Conservation (phyloP, 305 asterid genomes). For the Fraxinus nigra region DNA sequence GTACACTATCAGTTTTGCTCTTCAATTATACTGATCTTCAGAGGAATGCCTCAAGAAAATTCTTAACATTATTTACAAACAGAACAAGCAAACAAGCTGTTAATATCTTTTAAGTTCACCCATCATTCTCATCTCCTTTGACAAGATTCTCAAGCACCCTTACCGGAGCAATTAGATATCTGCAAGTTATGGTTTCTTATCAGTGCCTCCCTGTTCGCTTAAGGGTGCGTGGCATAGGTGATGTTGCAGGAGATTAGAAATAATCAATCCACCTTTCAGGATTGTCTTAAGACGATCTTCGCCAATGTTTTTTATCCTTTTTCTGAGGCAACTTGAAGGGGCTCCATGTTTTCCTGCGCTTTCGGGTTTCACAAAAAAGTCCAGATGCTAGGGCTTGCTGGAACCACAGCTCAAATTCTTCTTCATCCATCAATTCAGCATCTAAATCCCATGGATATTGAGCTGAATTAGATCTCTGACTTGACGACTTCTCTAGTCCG, state of each 20-base stretch:
- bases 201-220: background rate
- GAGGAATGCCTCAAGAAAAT: constrained; percentile 26
- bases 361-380: constrained; percentile 79
- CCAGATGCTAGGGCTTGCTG: constrained; percentile 97
- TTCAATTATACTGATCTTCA: constrained; percentile 29
- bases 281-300: constrained; percentile 63
- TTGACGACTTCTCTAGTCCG: constrained; percentile 70
- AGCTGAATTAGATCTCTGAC: constrained; percentile 76
- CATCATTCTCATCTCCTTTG: constrained; percentile 19
- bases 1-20: constrained; percentile 45
- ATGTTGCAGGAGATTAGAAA: background rate
- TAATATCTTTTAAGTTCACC: constrained; percentile 23
- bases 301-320: constrained; percentile 77
- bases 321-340: constrained; percentile 92
- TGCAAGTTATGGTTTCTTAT: background rate
- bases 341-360: constrained; percentile 96
- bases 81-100: constrained; percentile 30
- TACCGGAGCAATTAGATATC: background rate
- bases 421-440: constrained; percentile 94
- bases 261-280: background rate
- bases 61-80: constrained; percentile 45
- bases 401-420: constrained; percentile 94
- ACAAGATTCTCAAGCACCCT: background rate
- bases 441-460: constrained; percentile 95
- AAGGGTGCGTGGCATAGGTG: background rate